Evolutionary conservation across 768 basidiomycete species (phyloP).

Genomic region (Lentinula sp.): DNA sequence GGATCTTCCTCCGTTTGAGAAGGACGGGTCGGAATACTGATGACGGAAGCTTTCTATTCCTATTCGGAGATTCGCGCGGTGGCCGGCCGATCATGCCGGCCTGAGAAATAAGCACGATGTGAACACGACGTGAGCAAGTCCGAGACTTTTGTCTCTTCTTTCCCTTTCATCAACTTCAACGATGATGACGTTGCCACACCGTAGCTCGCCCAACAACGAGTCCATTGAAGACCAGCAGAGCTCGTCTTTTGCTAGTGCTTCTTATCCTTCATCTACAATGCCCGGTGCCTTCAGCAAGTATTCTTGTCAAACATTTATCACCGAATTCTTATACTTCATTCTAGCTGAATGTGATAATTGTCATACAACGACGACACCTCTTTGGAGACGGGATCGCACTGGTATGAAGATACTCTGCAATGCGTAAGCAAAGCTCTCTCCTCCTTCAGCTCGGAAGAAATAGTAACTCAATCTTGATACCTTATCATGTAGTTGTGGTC

Average conservation of each 20-base stretch:
- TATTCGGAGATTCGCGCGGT: not conserved
- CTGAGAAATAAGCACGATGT: conserved; percentile 5
- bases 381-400: conserved; percentile 6
- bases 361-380: conserved; percentile 8
- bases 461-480: not conserved
- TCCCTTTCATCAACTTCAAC: not conserved
- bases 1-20: not conserved
- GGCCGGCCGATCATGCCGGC: not conserved
- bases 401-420: conserved; percentile 8
- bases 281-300: conserved; percentile 5
- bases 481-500: conserved; percentile 3
- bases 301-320: not conserved
- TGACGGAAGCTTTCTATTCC: conserved; percentile 1
- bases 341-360: conserved; percentile 7
- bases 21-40: not conserved
- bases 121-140: not conserved
- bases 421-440: not conserved
- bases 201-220: conserved; percentile 6
- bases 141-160: not conserved
- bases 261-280: conserved; percentile 6
- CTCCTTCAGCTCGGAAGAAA: not conserved
- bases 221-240: conserved; percentile 3
- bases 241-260: not conserved
- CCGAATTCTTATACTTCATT: not conserved
- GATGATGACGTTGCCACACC: conserved; percentile 8